Conservation (phyloP, 306 rosid genomes). For the Malus orientalis region DNA sequence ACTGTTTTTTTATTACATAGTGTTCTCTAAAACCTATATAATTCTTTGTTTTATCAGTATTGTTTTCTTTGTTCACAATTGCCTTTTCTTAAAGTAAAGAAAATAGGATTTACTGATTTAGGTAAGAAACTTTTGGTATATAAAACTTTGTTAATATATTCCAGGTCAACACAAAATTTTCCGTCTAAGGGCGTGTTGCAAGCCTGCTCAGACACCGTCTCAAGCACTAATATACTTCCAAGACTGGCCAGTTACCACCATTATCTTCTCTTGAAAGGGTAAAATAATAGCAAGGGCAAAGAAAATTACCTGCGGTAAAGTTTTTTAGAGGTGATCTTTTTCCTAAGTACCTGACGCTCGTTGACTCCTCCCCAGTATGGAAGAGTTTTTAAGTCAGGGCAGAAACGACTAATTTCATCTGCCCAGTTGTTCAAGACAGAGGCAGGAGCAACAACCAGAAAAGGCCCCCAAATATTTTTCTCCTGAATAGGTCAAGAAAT, state of each 20-base stretch:
- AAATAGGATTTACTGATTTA: not conserved
- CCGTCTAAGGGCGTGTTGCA: not conserved
- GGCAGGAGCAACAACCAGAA: conserved; percentile 95
- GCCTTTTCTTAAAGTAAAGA: not conserved
- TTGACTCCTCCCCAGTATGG: conserved; percentile 94
- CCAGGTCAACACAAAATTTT: not conserved
- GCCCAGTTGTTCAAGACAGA: conserved; percentile 97
- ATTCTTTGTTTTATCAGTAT: not conserved
- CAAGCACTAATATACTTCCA: not conserved
- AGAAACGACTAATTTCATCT: conserved; percentile 96
- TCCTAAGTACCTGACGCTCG: conserved; percentile 83
- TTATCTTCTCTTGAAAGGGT: not conserved
- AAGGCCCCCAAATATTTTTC: conserved; percentile 99
- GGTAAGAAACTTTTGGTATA: not conserved
- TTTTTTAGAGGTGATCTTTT: conserved; percentile 84
- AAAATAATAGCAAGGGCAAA: conserved; percentile 7
- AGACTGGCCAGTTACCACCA: not conserved
- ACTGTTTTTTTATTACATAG: not conserved
- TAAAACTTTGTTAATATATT: not conserved
- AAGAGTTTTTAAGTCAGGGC: conserved; percentile 84
- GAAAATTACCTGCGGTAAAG: conserved; percentile 75
- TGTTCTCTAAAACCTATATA: not conserved
- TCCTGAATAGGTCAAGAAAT: conserved; percentile 48
- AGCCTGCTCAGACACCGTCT: not conserved
- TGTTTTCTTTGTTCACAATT: not conserved